Evolutionary conservation across 2,329 filamentous ascomycete species (phyloP).

Genomic region (Cladosporium austrohemisphaericum): DNA sequence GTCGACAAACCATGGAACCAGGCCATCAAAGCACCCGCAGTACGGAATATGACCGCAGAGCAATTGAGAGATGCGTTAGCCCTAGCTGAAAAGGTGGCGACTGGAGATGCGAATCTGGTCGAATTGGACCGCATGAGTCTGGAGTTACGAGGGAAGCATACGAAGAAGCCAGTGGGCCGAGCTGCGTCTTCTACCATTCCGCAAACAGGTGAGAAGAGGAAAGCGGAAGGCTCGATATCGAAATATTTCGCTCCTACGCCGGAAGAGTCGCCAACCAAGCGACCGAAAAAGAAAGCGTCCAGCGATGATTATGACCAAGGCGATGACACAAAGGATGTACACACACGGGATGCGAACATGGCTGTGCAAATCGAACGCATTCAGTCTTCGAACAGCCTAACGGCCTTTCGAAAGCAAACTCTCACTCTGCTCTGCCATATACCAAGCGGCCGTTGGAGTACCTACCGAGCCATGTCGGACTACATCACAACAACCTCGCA

Average conservation of each 20-base stretch:
- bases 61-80: conserved; percentile 39
- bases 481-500: conserved; percentile 31
- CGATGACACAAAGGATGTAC: background rate
- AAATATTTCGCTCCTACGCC: conserved; percentile 31
- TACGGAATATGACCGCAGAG: conserved; percentile 40
- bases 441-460: conserved; percentile 34
- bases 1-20: conserved; percentile 40
- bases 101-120: conserved; percentile 37
- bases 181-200: no score
- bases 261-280: background rate
- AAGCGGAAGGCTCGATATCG: conserved; percentile 22
- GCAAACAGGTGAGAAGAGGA: conserved; percentile 14
- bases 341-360: conserved; percentile 14
- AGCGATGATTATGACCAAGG: background rate
- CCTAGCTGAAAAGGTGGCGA: conserved; percentile 37
- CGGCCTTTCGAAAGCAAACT: conserved; percentile 44
- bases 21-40: conserved; percentile 41
- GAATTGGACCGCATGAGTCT: conserved; percentile 41
- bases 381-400: conserved; percentile 42
- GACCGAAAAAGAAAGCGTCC: background rate
- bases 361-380: conserved; percentile 38
- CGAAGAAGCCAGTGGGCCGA: conserved; percentile 23
- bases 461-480: conserved; percentile 36
- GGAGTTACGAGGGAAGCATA: conserved; percentile 35
- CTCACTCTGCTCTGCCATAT: conserved; percentile 35